Conservation (phyloP, 1,284 basidiomycete genomes). For the Cryptococcus sp. region DNA sequence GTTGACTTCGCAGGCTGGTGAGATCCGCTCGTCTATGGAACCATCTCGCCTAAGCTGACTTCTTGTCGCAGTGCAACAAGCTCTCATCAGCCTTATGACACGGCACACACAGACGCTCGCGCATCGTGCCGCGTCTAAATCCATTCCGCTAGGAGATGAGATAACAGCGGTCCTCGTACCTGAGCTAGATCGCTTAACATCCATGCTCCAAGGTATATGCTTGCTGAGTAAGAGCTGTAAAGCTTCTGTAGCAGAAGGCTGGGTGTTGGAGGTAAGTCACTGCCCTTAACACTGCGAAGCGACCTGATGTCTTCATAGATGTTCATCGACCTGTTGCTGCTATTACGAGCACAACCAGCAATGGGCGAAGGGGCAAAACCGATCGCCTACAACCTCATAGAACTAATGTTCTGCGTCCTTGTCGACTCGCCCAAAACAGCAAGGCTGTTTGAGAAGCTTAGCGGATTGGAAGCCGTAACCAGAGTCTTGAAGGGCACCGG, state of each 20-base stretch:
- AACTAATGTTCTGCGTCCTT: slow-evolving; percentile 77
- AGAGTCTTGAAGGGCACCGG: slow-evolving; percentile 77
- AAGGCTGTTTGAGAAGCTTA: slow-evolving; percentile 71
- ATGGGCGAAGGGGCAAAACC: slow-evolving; percentile 29
- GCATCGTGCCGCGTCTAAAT: slow-evolving; percentile 26
- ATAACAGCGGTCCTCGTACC: slow-evolving; percentile 27
- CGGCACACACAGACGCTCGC: slow-evolving; percentile 38
- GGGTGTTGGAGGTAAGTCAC: slow-evolving; percentile 66
- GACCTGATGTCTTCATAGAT: slow-evolving; percentile 23
- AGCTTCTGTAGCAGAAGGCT: slow-evolving; percentile 65
- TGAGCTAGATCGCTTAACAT: slow-evolving; percentile 56
- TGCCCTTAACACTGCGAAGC: not conserved
- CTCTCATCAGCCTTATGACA: slow-evolving; percentile 33
- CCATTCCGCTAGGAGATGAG: slow-evolving; percentile 34
- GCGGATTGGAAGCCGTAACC: slow-evolving; percentile 75
- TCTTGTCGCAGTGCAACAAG: slow-evolving; percentile 30
- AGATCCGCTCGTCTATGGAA: not conserved
- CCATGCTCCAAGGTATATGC: slow-evolving; percentile 74
- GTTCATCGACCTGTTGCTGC: slow-evolving; percentile 44
- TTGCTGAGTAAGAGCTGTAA: slow-evolving; percentile 71
- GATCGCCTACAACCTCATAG: slow-evolving; percentile 67
- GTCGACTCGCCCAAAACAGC: slow-evolving; percentile 74
- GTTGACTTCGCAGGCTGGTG: slow-evolving; percentile 5
- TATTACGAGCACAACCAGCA: slow-evolving; percentile 37
- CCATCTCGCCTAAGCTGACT: not conserved